These are phyloP conservation scores for Vitellaria paradoxa DNA, from an alignment of 179 eudicot species.

Conservation along the genomic window DNA sequence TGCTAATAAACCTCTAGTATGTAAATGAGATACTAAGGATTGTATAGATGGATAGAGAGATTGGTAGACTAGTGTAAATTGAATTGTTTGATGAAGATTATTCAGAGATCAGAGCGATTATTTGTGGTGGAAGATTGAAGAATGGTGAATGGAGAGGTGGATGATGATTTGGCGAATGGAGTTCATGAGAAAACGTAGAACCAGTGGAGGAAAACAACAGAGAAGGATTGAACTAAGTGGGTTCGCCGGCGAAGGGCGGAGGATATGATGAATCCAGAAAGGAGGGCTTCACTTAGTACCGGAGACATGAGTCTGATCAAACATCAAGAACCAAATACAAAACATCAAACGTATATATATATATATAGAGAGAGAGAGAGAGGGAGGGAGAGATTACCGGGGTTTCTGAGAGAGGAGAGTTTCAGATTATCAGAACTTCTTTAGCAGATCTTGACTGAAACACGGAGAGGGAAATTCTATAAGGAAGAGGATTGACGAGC, in stretches of 20 bases:
- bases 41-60: background rate
- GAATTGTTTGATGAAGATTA: conserved; percentile 1
- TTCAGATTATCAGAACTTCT: background rate
- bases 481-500: background rate
- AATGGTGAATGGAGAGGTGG: background rate
- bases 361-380: background rate
- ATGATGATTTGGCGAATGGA: background rate
- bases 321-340: conserved; percentile 4
- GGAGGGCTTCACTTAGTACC: conserved; percentile 61
- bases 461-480: background rate
- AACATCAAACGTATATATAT: background rate
- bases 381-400: background rate
- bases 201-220: conserved; percentile 75
- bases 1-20: background rate
- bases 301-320: conserved; percentile 47
- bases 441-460: background rate
- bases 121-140: background rate
- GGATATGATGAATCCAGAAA: conserved; percentile 55
- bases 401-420: background rate
- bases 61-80: background rate
- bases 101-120: background rate
- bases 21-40: background rate
- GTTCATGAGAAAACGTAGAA: conserved; percentile 72
- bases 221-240: conserved; percentile 65
- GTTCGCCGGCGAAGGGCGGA: conserved; percentile 59